These are phyloP conservation scores for Backusella australiensis DNA, from an alignment of 192 early-diverging fungal genomes.

Conservation along the genomic window DNA sequence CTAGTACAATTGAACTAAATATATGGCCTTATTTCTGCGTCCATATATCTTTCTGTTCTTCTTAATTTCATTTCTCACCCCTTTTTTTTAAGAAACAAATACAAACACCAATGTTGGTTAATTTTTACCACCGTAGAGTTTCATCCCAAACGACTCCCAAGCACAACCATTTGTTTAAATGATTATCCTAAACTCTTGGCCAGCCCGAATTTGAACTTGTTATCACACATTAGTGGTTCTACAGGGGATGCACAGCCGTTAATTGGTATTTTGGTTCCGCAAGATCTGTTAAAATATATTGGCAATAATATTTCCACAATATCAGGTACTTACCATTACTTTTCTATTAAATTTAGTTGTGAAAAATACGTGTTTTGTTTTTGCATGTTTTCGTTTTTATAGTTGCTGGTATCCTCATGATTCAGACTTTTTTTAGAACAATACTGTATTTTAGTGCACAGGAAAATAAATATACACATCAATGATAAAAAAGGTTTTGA, in stretches of 20 bases:
- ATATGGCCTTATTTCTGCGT: neutral
- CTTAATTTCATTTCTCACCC: neutral
- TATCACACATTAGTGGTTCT: neutral
- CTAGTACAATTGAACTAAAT: neutral
- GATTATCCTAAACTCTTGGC: neutral
- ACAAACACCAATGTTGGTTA: too few relatives aligned
- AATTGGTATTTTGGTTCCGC: constrained; percentile 1
- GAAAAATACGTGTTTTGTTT: neutral
- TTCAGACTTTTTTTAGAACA: neutral
- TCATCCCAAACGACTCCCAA: neutral
- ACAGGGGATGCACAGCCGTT: neutral
- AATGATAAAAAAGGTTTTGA: neutral
- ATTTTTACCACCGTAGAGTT: neutral
- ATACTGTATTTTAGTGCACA: neutral
- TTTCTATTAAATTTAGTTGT: neutral
- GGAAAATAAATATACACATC: neutral
- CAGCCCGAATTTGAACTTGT: neutral
- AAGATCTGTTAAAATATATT: neutral
- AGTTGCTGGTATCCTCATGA: neutral
- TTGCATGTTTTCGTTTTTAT: neutral
- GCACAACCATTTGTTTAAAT: neutral
- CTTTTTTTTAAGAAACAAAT: neutral
- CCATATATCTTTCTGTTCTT: neutral
- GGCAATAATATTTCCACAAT: neutral
- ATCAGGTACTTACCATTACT: neutral